Percentiles rank a stretch among this genome's conserved stretches.
Conservation (phyloP, 2,329 filamentous ascomycete species). For the Fusarium decemcellulare region DNA sequence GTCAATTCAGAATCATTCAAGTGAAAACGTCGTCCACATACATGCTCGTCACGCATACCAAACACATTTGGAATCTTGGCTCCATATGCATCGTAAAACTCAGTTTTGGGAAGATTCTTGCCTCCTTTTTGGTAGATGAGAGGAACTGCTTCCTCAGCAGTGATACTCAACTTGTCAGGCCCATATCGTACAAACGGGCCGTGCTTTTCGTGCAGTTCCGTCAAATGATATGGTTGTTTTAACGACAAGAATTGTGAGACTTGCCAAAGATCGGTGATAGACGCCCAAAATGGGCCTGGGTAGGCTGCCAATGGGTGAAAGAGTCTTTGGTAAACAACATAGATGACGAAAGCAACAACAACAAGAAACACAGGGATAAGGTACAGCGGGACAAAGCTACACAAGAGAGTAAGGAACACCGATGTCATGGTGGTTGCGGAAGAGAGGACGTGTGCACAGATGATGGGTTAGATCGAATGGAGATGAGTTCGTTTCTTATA, state of each 20-base stretch:
- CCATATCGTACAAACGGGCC: slow-evolving; percentile 30
- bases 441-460: too few species aligned
- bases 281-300: slow-evolving; percentile 28
- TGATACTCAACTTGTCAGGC: slow-evolving; percentile 27
- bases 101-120: slow-evolving; percentile 21
- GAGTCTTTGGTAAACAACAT: slow-evolving; percentile 24
- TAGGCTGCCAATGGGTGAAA: slow-evolving; percentile 27
- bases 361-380: neutral
- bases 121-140: slow-evolving; percentile 27
- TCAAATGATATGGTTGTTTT: slow-evolving; percentile 28
- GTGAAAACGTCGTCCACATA: neutral
- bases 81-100: slow-evolving; percentile 31
- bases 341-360: neutral
- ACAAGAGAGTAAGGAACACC: too few species aligned
- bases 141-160: slow-evolving; percentile 22
- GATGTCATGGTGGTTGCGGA: too few species aligned
- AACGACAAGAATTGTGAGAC: slow-evolving; percentile 19
- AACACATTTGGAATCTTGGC: slow-evolving; percentile 30
- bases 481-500: too few species aligned
- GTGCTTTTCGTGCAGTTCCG: slow-evolving; percentile 23
- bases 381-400: too few species aligned
- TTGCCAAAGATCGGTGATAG: slow-evolving; percentile 29
- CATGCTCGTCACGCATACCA: slow-evolving; percentile 2
- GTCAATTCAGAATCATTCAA: neutral
- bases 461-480: too few species aligned